These are phyloP conservation scores for Monosporascus sp. DNA, from an alignment of 2,329 filamentous ascomycete species.

Conservation along the genomic window DNA sequence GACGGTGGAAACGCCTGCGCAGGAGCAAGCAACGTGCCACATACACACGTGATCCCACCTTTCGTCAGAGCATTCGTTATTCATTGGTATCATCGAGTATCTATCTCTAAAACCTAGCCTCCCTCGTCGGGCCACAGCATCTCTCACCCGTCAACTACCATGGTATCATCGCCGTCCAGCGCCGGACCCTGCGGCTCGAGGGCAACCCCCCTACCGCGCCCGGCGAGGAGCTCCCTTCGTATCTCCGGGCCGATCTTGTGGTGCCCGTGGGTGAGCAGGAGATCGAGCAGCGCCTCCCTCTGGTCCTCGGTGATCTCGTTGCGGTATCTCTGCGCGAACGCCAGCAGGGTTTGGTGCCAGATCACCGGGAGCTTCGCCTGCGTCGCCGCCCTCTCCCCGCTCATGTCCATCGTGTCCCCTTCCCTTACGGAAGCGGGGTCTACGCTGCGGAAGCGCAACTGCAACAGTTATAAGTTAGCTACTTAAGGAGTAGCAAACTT, in stretches of 20 bases:
- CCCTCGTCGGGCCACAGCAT: not conserved
- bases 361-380: constrained; percentile 75
- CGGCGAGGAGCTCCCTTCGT: constrained; percentile 79
- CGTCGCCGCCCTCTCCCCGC: constrained; percentile 40
- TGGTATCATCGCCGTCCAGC: constrained; percentile 82
- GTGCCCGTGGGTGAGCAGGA: constrained; percentile 80
- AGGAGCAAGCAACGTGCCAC: too few relatives aligned
- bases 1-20: too few relatives aligned
- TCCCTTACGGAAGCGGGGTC: constrained; percentile 53
- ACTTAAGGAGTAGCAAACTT: too few relatives aligned
- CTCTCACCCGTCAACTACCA: constrained; percentile 58
- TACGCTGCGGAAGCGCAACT: constrained; percentile 70
- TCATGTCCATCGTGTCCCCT: constrained; percentile 49
- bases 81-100: constrained; percentile 1
- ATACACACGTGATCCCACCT: not conserved
- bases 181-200: constrained; percentile 50
- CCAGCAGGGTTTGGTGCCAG: constrained; percentile 90
- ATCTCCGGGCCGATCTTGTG: constrained; percentile 87
- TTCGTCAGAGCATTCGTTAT: not conserved
- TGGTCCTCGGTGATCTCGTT: constrained; percentile 97
- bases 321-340: constrained; percentile 89
- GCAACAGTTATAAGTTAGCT: too few relatives aligned
- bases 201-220: constrained; percentile 74
- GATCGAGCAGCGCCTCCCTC: constrained; percentile 81
- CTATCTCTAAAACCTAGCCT: not conserved